Conservation (phyloP, 306 rosid species). For the Lablab purpureus region DNA sequence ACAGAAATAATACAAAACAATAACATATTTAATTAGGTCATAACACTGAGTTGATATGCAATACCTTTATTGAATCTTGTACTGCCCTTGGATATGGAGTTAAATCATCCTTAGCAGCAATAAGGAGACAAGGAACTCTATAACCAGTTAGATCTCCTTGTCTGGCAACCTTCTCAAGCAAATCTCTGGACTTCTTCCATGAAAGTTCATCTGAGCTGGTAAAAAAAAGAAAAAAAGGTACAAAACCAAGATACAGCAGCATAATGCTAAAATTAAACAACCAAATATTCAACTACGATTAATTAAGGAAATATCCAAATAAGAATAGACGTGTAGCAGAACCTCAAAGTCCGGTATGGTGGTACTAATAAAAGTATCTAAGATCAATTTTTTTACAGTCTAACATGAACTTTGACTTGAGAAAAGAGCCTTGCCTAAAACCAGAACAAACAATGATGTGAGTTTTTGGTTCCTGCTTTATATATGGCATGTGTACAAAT, state of each 20-base stretch:
- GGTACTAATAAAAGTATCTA: conserved; percentile 18
- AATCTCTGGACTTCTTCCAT: conserved; percentile 80
- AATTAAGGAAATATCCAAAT: conserved; percentile 31
- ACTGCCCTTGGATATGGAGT: conserved; percentile 82
- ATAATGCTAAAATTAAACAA: conserved; percentile 42
- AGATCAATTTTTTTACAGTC: not conserved
- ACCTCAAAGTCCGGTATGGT: conserved; percentile 29
- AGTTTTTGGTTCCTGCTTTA: conserved; percentile 29
- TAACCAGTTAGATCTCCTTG: conserved; percentile 83
- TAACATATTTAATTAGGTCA: conserved; percentile 33
- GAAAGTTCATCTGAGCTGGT: conserved; percentile 88
- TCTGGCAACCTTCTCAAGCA: conserved; percentile 83
- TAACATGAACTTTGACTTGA: conserved; percentile 28
- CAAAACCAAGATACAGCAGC: conserved; percentile 30
- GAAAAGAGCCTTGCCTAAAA: conserved; percentile 19
- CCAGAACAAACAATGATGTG: conserved; percentile 22
- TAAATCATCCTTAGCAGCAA: conserved; percentile 93
- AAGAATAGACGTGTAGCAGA: conserved; percentile 5
- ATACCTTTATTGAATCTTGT: conserved; percentile 89
- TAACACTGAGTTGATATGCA: conserved; percentile 24
- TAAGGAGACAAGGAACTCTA: conserved; percentile 85
- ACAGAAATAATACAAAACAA: conserved; percentile 20
- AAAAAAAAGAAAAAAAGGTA: conserved; percentile 35
- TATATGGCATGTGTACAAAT: conserved; percentile 18
- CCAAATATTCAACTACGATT: conserved; percentile 2